Evolutionary conservation across 805 yeast species (phyloP).

Genomic region (Wickerhamomyces queroliae): DNA sequence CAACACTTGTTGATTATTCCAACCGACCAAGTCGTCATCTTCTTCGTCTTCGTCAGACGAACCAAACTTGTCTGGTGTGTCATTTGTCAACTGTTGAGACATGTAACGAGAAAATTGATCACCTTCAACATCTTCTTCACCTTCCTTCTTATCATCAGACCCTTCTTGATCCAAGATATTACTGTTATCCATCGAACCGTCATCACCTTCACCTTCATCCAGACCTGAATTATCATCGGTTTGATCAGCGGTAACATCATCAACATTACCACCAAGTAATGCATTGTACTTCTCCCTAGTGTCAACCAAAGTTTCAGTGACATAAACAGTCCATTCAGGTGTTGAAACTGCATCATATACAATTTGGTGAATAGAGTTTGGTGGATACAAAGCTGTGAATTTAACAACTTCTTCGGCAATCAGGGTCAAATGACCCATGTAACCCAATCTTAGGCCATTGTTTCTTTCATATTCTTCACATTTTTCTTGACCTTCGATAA

Average conservation of each 20-base stretch:
- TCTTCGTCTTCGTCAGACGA: conserved; percentile 43
- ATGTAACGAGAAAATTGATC: conserved; percentile 43
- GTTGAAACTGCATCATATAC: conserved; percentile 30
- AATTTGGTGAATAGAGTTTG: conserved; percentile 24
- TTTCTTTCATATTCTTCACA: conserved; percentile 56
- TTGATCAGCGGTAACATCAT: conserved; percentile 21
- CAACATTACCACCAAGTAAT: conserved; percentile 70
- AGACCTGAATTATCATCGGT: conserved; percentile 23
- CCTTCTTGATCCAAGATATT: conserved; percentile 11
- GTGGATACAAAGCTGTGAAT: conserved; percentile 39
- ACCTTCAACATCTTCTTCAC: conserved; percentile 14
- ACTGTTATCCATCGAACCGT: conserved; percentile 2
- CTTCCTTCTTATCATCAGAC: conserved; percentile 20
- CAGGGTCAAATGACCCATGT: conserved; percentile 93
- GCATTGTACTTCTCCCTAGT: conserved; percentile 94
- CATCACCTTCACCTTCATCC: conserved; percentile 28
- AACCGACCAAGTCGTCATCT: conserved; percentile 23
- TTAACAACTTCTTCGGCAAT: conserved; percentile 96
- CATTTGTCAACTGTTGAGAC: conserved; percentile 65
- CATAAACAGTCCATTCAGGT: conserved; percentile 75
- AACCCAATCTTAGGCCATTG: conserved; percentile 72
- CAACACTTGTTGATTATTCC: conserved; percentile 13
- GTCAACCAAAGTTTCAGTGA: conserved; percentile 74
- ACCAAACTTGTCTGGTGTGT: conserved; percentile 50
- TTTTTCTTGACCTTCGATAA: conserved; percentile 54